Conservation (phyloP, 2,329 filamentous ascomycete genomes). For the Aspergillus japonicus region DNA sequence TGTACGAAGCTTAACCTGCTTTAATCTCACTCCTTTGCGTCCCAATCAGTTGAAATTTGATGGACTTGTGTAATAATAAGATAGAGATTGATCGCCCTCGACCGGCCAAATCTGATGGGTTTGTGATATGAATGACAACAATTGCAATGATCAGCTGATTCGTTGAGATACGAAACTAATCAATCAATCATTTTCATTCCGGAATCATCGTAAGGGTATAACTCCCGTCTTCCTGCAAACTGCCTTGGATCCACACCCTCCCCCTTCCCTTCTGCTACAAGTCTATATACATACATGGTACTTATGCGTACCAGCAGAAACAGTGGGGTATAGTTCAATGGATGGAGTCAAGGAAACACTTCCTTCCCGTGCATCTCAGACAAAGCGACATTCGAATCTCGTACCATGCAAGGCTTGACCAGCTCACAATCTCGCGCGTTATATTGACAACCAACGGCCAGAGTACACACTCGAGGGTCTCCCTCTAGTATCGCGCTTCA, state of each 20-base stretch:
- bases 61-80: too few species aligned
- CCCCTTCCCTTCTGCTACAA: background rate
- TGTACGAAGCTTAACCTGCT: too few species aligned
- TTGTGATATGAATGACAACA: background rate
- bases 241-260: background rate
- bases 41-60: too few species aligned
- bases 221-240: background rate
- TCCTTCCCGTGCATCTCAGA: background rate
- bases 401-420: constrained; percentile 1
- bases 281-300: background rate
- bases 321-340: background rate
- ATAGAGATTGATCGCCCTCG: too few species aligned
- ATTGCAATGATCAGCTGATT: background rate
- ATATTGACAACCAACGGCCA: background rate
- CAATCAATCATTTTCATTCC: background rate
- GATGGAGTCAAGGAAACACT: background rate
- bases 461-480: background rate
- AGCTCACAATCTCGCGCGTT: background rate
- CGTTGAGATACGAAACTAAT: too few species aligned
- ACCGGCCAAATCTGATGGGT: too few species aligned
- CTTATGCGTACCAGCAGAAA: background rate
- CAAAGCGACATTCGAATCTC: background rate
- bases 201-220: background rate
- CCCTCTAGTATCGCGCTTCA: background rate
- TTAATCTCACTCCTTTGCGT: too few species aligned